These are phyloP conservation scores for Epithemia pelagica DNA, from an alignment of 108 stramenopile species.

Conservation along the genomic window DNA sequence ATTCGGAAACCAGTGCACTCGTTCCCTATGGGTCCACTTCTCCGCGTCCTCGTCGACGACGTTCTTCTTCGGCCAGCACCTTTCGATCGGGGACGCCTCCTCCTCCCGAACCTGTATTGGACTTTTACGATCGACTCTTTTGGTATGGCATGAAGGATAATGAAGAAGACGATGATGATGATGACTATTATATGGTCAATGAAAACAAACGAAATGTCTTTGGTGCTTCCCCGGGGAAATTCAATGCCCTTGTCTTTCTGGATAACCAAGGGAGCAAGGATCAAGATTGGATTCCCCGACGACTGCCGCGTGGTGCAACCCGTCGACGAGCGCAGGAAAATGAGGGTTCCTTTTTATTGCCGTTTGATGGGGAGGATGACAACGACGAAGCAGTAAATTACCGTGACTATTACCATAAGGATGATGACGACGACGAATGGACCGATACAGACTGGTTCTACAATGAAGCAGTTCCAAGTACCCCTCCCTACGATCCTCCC, in stretches of 20 bases:
- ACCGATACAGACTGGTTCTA: no score
- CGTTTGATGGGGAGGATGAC: not conserved
- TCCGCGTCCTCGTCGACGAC: not conserved
- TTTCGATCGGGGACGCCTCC: conserved; percentile 54
- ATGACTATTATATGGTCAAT: conserved; percentile 2
- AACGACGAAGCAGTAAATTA: conserved; percentile 11
- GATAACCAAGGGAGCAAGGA: conserved; percentile 30
- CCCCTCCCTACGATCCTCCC: conserved; percentile 11
- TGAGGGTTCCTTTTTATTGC: no score
- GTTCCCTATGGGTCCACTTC: not conserved
- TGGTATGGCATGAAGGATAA: conserved; percentile 53
- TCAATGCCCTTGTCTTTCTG: conserved; percentile 57
- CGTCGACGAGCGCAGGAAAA: not conserved
- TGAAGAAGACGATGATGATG: conserved; percentile 24
- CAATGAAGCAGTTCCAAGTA: no score
- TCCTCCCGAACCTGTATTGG: conserved; percentile 40
- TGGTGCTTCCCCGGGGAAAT: conserved; percentile 79
- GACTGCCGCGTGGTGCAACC: not conserved
- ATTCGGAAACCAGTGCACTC: no score
- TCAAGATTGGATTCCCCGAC: conserved; percentile 18
- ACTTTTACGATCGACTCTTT: conserved; percentile 74
- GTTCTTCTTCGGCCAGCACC: conserved; percentile 7
- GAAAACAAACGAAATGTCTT: conserved; percentile 62
- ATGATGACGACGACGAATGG: conserved; percentile 2
- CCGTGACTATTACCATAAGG: conserved; percentile 5